phyloP scores from a whole-genome alignment of 495 filamentous ascomycete species.

The Copromyces sp. region DNA sequence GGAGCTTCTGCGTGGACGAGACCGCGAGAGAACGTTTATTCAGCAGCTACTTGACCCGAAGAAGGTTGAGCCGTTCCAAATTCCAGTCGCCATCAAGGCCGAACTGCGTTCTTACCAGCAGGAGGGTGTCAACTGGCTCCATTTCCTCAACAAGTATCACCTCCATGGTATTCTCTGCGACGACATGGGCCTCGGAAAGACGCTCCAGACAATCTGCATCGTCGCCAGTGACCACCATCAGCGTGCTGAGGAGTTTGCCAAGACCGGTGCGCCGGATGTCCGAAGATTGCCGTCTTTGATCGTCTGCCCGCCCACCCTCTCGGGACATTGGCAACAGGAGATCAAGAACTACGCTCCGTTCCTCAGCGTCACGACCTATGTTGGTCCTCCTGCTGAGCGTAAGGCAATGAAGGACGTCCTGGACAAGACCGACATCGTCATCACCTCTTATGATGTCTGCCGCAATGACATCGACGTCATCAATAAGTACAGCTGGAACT shows the following conservation, averaged over 20 bases:
- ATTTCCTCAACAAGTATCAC: constrained; percentile 96
- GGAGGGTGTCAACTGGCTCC: constrained; percentile 97
- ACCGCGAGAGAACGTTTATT: constrained; percentile 91
- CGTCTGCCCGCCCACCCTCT: constrained; percentile 92
- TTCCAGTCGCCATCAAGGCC: constrained; percentile 94
- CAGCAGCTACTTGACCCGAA: constrained; percentile 89
- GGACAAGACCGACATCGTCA: constrained; percentile 73
- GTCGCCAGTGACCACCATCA: constrained; percentile 95
- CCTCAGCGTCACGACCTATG: constrained; percentile 77
- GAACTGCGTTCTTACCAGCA: constrained; percentile 94
- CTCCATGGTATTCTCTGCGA: constrained; percentile 97
- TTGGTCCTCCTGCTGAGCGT: constrained; percentile 76
- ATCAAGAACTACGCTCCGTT: constrained; percentile 92
- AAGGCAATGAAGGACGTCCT: constrained; percentile 55
- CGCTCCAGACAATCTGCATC: constrained; percentile 92
- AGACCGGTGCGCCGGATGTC: constrained; percentile 63
- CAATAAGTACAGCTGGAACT: constrained; percentile 85
- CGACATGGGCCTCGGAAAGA: constrained; percentile 98
- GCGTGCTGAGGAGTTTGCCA: constrained; percentile 78
- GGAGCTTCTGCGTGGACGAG: constrained; percentile 77
- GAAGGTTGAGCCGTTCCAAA: constrained; percentile 87
- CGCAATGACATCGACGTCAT: constrained; percentile 84
- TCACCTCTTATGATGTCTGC: constrained; percentile 96
- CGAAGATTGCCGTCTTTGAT: constrained; percentile 83
- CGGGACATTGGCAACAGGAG: constrained; percentile 97